phyloP scores from a whole-genome alignment of 2,329 filamentous ascomycete genomes.

The Trichocomaceae sp. region DNA sequence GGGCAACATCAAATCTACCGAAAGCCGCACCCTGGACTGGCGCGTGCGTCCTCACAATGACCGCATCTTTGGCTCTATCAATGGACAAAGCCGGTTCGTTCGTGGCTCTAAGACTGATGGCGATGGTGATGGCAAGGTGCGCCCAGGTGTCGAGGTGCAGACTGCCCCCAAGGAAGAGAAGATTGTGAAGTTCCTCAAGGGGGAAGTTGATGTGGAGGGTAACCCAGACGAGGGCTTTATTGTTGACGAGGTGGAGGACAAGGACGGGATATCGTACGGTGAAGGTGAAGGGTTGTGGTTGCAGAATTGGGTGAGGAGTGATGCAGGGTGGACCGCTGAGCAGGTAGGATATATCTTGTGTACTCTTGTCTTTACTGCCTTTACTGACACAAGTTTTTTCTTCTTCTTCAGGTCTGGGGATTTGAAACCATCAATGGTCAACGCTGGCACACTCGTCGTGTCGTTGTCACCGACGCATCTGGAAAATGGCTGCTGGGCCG shows the following conservation, averaged over 20 bases:
- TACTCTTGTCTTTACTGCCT: background rate
- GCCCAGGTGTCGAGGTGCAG: slow-evolving; percentile 29
- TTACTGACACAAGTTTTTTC: background rate
- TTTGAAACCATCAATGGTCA: slow-evolving; percentile 39
- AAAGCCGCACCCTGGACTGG: slow-evolving; percentile 54
- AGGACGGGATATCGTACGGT: slow-evolving; percentile 6
- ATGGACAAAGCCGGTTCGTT: slow-evolving; percentile 53
- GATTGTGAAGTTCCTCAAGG: slow-evolving; percentile 34
- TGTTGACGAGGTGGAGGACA: slow-evolving; percentile 39
- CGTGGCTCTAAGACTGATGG: slow-evolving; percentile 27
- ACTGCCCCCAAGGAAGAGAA: slow-evolving; percentile 33
- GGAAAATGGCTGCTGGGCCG: slow-evolving; percentile 31
- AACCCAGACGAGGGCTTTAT: slow-evolving; percentile 55
- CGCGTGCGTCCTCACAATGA: slow-evolving; percentile 61
- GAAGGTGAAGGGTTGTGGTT: slow-evolving; percentile 41
- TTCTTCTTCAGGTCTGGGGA: slow-evolving; percentile 37
- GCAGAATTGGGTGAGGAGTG: slow-evolving; percentile 46
- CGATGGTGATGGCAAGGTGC: slow-evolving; percentile 28
- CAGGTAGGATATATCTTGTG: slow-evolving; percentile 37
- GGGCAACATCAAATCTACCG: slow-evolving; percentile 61
- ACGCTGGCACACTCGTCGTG: slow-evolving; percentile 37
- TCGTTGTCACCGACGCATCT: slow-evolving; percentile 33
- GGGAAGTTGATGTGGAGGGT: slow-evolving; percentile 45
- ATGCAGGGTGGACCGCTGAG: slow-evolving; percentile 48
- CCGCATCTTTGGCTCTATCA: slow-evolving; percentile 69